Evolutionary conservation across 1,139 yeast species (phyloP).

Genomic region (Saccharomycopsis hybrid): DNA sequence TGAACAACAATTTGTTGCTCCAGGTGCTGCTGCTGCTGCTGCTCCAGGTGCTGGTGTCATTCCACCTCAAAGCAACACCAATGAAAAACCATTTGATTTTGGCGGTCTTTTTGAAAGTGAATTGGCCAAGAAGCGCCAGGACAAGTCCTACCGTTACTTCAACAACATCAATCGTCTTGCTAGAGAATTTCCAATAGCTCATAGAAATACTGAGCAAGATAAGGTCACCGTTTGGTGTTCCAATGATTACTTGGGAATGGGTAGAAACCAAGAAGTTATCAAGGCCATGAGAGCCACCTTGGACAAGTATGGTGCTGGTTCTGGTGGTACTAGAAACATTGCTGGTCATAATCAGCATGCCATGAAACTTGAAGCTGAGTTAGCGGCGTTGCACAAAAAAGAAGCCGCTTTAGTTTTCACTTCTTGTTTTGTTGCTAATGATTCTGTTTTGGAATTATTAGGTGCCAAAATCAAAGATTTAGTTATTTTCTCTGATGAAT

Average conservation of each 20-base stretch:
- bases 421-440: constrained; percentile 95
- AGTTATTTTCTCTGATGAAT: constrained; percentile 87
- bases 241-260: constrained; percentile 94
- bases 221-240: constrained; percentile 99
- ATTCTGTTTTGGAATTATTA: constrained; percentile 85
- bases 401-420: constrained; percentile 94
- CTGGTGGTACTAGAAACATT: constrained; percentile 98
- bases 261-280: constrained; percentile 67
- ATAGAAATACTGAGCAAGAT: constrained; percentile 64
- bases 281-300: constrained; percentile 73
- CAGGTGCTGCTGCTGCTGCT: no score
- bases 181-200: constrained; percentile 88
- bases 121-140: constrained; percentile 66
- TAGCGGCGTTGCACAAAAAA: constrained; percentile 89
- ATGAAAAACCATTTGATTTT: constrained; percentile 55
- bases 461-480: constrained; percentile 88
- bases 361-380: constrained; percentile 72
- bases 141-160: constrained; percentile 91
- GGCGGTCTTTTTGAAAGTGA: constrained; percentile 57
- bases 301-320: constrained; percentile 93
- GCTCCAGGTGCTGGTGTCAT: constrained; percentile 31
- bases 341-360: constrained; percentile 96
- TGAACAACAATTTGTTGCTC: no score
- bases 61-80: constrained; percentile 36
- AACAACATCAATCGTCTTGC: constrained; percentile 96